These are phyloP conservation scores for Orychophragmus violaceus DNA, from an alignment of 345 rosid genomes.

Conservation along the genomic window DNA sequence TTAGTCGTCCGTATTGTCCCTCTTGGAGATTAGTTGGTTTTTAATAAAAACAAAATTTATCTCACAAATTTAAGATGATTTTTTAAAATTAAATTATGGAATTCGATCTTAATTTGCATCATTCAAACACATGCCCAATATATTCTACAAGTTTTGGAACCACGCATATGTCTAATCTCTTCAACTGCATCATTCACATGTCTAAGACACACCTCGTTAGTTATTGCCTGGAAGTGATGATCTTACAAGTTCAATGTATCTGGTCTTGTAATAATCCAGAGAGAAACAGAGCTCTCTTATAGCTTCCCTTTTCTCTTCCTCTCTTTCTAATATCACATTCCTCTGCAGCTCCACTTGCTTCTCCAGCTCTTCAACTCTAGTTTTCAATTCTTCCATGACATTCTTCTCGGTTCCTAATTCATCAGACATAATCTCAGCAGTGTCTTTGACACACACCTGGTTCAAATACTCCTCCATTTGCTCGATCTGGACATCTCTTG, in stretches of 20 bases:
- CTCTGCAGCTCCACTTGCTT: conserved; percentile 51
- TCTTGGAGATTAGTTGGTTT: too few species aligned
- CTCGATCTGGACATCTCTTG: conserved; percentile 37
- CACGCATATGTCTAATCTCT: background rate
- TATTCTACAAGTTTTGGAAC: background rate
- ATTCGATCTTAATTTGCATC: background rate
- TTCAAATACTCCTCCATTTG: conserved; percentile 52
- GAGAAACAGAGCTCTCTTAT: conserved; percentile 81
- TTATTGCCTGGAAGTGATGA: conserved; percentile 40
- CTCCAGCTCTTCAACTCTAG: conserved; percentile 46
- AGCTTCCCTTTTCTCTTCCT: conserved; percentile 82
- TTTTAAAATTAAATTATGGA: background rate
- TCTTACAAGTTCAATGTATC: conserved; percentile 49
- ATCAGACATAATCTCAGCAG: conserved; percentile 29
- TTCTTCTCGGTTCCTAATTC: conserved; percentile 29
- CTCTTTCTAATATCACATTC: conserved; percentile 39
- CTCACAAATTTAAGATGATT: background rate
- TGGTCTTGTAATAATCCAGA: conserved; percentile 63
- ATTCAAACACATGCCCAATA: background rate
- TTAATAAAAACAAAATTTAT: background rate
- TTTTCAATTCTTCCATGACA: conserved; percentile 32
- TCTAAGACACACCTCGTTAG: background rate
- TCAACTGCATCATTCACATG: background rate
- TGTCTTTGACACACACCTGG: conserved; percentile 31
- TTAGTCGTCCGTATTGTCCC: too few species aligned